Percentiles rank a stretch among this genome's conserved stretches.
phyloP scores from a whole-genome alignment of 345 rosid species.

The Adansonia digitata region DNA sequence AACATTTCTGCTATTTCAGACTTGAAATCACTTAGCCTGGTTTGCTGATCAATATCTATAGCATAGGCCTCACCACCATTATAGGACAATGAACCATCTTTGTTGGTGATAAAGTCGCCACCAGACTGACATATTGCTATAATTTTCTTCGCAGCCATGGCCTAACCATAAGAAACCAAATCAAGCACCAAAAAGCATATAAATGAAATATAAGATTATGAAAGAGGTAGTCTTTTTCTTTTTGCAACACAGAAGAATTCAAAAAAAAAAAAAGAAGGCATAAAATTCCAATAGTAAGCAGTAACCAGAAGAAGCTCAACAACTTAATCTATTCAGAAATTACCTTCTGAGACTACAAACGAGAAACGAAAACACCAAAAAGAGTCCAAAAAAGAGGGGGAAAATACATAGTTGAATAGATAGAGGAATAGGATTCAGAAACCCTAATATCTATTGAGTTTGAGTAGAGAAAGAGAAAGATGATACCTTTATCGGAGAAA shows the following conservation, averaged over 20 bases:
- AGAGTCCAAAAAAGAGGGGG: neutral
- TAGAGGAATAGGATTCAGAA: neutral
- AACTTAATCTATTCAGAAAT: neutral
- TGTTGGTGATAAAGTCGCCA: constrained; percentile 63
- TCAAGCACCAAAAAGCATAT: neutral
- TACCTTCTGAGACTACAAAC: neutral
- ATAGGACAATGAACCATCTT: constrained; percentile 65
- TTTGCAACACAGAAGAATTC: neutral
- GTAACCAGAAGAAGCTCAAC: neutral
- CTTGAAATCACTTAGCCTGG: constrained; percentile 58
- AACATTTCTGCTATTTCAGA: constrained; percentile 79
- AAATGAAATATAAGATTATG: neutral
- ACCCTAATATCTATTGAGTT: constrained; percentile 9
- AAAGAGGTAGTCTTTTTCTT: neutral
- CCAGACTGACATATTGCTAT: constrained; percentile 96
- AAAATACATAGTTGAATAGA: neutral
- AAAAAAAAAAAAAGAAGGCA: neutral
- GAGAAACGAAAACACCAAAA: neutral
- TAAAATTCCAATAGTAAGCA: neutral
- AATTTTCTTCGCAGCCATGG: constrained; percentile 70
- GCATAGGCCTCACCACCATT: constrained; percentile 88
- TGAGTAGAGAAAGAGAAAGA: neutral
- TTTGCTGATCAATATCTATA: constrained; percentile 58
- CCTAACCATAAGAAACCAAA: constrained; percentile 18
- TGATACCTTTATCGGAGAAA: neutral